phyloP scores from a whole-genome alignment of 495 filamentous ascomycete genomes.

The Penicillium soppii region DNA sequence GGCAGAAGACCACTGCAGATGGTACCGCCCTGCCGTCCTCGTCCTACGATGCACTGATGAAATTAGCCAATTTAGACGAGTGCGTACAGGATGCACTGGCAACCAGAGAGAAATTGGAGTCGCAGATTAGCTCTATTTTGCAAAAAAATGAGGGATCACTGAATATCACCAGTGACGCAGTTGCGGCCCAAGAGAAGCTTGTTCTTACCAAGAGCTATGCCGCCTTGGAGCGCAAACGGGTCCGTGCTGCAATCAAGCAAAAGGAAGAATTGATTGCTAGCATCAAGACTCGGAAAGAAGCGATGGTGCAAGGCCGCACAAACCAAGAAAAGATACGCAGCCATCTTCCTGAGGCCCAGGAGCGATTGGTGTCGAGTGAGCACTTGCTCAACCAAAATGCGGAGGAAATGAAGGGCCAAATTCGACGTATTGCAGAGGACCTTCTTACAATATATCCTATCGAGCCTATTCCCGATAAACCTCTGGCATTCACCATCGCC shows the following conservation, averaged over 20 bases:
- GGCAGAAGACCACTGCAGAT: constrained; percentile 29
- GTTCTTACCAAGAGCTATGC: constrained; percentile 60
- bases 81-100: constrained; percentile 88
- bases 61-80: constrained; percentile 82
- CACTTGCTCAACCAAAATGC: constrained; percentile 54
- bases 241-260: constrained; percentile 59
- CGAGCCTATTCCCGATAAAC: constrained; percentile 56
- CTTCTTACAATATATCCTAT: constrained; percentile 78
- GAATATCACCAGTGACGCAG: constrained; percentile 48
- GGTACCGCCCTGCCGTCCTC: constrained; percentile 56
- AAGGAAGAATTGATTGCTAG: constrained; percentile 64
- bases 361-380: constrained; percentile 56
- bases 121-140: constrained; percentile 76
- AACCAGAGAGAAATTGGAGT: constrained; percentile 69
- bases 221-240: constrained; percentile 57
- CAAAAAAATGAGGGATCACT: constrained; percentile 48
- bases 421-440: constrained; percentile 82
- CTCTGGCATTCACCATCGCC: constrained; percentile 77
- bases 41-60: constrained; percentile 89
- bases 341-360: constrained; percentile 50
- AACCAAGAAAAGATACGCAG: constrained; percentile 53
- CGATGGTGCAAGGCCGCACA: constrained; percentile 62
- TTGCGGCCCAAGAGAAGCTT: constrained; percentile 64
- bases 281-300: constrained; percentile 60
- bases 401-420: constrained; percentile 72